Evolutionary conservation across 768 basidiomycete species (phyloP).

Genomic region (Galerina sulciceps): DNA sequence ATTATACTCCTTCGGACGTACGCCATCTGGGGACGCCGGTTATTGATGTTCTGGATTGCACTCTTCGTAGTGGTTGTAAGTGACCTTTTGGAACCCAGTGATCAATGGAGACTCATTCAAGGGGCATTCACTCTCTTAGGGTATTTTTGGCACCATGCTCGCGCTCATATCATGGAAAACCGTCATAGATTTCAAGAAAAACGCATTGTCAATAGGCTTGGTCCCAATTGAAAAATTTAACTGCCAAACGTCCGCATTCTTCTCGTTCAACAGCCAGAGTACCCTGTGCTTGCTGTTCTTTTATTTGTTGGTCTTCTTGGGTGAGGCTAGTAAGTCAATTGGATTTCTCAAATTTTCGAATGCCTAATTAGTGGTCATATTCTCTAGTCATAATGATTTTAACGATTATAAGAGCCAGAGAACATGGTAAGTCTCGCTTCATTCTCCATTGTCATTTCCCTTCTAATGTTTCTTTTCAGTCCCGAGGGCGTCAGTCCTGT

Average conservation of each 20-base stretch:
- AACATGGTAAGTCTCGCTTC: background rate
- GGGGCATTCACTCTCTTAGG: background rate
- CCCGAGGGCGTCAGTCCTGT: background rate
- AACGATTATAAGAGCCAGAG: slow-evolving; percentile 1
- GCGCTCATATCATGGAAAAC: background rate
- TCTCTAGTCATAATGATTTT: background rate
- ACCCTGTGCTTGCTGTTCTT: background rate
- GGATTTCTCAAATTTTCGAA: background rate
- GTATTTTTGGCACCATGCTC: background rate
- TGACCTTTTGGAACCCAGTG: background rate
- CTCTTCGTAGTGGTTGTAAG: background rate
- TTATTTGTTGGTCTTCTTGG: background rate
- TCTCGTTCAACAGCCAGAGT: slow-evolving; percentile 1
- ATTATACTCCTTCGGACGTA: slow-evolving; percentile 4
- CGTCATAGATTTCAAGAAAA: background rate
- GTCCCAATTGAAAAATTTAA: background rate
- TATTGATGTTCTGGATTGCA: background rate
- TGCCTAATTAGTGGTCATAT: too few relatives aligned
- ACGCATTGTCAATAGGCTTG: background rate
- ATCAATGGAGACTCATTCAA: background rate
- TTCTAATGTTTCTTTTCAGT: background rate
- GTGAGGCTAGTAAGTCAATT: background rate
- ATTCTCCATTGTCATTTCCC: background rate
- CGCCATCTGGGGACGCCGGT: slow-evolving; percentile 2
- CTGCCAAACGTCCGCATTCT: background rate